Evolutionary conservation across 2,329 filamentous ascomycete species (phyloP), one percentile per base, ranked within the genome.

Genomic region (Nemania serpens): DNA sequence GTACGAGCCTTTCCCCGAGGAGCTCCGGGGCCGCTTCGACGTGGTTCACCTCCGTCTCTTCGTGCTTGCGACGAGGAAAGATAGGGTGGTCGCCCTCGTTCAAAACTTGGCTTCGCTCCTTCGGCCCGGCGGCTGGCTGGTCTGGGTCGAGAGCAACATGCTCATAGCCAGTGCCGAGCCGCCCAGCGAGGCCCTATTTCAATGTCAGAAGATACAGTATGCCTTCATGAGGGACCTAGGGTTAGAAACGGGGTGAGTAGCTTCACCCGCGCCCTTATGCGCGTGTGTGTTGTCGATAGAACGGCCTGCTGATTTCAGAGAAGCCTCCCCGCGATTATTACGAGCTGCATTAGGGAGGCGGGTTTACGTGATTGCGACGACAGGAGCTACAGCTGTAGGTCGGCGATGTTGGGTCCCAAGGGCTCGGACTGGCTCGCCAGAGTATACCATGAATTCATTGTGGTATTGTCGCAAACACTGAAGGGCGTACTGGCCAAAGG

Each of bases 121-220:
- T 33, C 49, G 57, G 5, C 64, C 64, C 5, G 62, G 64, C 3
- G 62, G 62, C 36, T 64, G 62, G 59, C n/a, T 64, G 22, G 57
- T 64, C 49, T 64, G 62, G 52, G n/a, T 22, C 4, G 60, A 55
- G 17, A 4, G 33, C 10, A 20, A n/a, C 18, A 11, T 48, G 10
- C 1, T 22, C 17, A 17, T 54, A 9, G 15, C 34, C 2, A 47
- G n/a, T 12, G 29, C 45, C 6, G 55, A 58, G 47, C 64, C 56
- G 6, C 64, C 58, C 10, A 59, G 54, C 20, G 39, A 61, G 20
- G 58, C 46, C 5, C 6, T 50, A 3, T 56, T 54, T 25, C 36
- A 42, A 29, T 39, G 41, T 12, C 49, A 60, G 42, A 49, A 59
- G 45, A 11, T 55, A 11, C 50, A 57, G n/a, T 59, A 62, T 50